Conservation (phyloP, 192 early-diverging fungal genomes). For the Glomus cerebriforme region DNA sequence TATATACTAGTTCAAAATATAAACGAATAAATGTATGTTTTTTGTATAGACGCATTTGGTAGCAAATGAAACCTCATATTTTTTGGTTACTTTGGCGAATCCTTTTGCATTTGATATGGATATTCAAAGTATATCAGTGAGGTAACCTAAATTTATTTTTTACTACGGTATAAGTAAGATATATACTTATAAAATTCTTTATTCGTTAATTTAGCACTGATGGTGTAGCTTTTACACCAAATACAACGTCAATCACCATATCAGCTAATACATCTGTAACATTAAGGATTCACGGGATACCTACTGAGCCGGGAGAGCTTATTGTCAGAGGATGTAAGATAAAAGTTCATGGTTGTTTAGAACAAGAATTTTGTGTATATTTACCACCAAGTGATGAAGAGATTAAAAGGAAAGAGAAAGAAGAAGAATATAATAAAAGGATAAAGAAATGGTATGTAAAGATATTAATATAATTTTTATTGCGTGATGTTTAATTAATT, state of each 20-base stretch:
- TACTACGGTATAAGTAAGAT: background rate
- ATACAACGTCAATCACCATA: slow-evolving; percentile 60
- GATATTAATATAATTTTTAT: background rate
- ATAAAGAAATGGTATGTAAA: slow-evolving; percentile 28
- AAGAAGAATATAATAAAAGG: slow-evolving; percentile 29
- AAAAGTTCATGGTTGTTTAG: slow-evolving; percentile 54
- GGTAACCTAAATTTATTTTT: slow-evolving; percentile 36
- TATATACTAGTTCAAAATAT: too few species aligned
- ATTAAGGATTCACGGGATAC: slow-evolving; percentile 68
- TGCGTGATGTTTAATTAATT: background rate
- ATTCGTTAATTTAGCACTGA: slow-evolving; percentile 50
- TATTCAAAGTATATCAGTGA: slow-evolving; percentile 63
- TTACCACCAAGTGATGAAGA: slow-evolving; percentile 34
- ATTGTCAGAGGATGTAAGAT: slow-evolving; percentile 63
- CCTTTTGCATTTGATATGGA: slow-evolving; percentile 82
- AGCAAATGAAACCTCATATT: slow-evolving; percentile 65
- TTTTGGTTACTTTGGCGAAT: slow-evolving; percentile 73
- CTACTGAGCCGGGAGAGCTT: slow-evolving; percentile 60
- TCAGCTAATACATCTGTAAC: slow-evolving; percentile 63
- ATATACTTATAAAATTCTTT: background rate
- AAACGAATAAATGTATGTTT: background rate
- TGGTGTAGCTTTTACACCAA: slow-evolving; percentile 61
- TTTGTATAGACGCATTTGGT: slow-evolving; percentile 52
- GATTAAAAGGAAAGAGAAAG: slow-evolving; percentile 28
- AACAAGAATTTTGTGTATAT: slow-evolving; percentile 54